Evolutionary conservation across 768 basidiomycete species (phyloP), one percentile per base, ranked within the genome.

Genomic region (Flagelloscypha sp.): DNA sequence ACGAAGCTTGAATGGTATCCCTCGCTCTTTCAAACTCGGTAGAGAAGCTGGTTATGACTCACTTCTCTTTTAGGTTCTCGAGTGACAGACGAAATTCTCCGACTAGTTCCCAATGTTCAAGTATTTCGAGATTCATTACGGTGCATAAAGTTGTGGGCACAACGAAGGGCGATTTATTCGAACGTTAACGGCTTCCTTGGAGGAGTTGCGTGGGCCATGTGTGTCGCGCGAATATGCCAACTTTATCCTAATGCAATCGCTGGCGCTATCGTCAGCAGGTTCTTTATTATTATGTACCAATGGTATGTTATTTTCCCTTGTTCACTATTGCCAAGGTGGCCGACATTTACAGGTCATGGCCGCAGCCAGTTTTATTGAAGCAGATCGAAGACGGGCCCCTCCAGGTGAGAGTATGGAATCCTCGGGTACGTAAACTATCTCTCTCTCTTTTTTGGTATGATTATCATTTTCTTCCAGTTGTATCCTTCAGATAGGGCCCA

Each of bases 141-240:
- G 45, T 92, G 92, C 54, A 97, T 99, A 56, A 94, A 97, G 58
- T 65, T 98, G 19, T 99, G 95, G 95, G 95, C 95, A 7, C 84
- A 90, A 62, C 68, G 94, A 48, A 73, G 92, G 61, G 95, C 93
- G 17, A 94, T 99, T 42, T 97, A 97, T 59, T 94, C 92, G 1
- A 99, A 99, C 56, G 89, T 97, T 8, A 90, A 90, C 48, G 95
- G 94, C 13, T 99, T 98, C 58, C 73, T 94, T 21, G 95, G 95
- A 38, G 95, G 95, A 51, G 94, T 98, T 2, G 94, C 93, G 19
- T 99, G 95, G 95, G 88, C 94, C 3, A 85, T 98, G 69, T 76
- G 98, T 25, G 93, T 97, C n/a, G 95, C 95, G 33, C 81, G 95
- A 58, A 92, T 98, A 71, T 99, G 95, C 63, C 95, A 99, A 53